Base-by-base conservation (phyloP, 1,139 yeast genomes). In the Debaryomycetaceae sp. region DNA sequence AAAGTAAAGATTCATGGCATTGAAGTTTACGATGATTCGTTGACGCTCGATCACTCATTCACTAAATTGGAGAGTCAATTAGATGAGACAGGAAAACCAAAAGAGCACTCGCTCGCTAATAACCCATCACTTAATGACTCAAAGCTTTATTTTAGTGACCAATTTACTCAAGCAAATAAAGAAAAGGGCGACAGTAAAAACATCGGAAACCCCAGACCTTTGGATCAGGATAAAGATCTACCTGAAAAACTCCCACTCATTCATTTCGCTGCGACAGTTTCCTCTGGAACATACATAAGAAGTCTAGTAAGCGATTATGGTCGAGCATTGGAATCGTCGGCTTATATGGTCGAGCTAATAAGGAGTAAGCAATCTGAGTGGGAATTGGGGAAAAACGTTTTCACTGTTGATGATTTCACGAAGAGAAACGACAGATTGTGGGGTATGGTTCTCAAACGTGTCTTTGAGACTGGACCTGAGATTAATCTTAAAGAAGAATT, bases 201-300 rank as follows among this genome's bases (percentile, higher is more conserved):
- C 9, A 70, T 67, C 15, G 61, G 58, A 3, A 55, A 58, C 30
- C 64, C 72, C 2, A 51, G 40, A 18, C 35, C 51, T 5, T 45
- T 64, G 17, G 53, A 52, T 9, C 63, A 58, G 3, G 61, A 51
- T 5, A 55, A 55, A 28, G 44, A 44, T 1, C 54, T 60, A 31
- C 71, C 70, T 2, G 69, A 58, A 18, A 57, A 56, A 41, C 59
- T 71, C 30, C 96, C 96, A 1, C 51, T 84, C 41, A 53, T 89
- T 30, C 92, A 85, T 52, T 77, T 92, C 49, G 75, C 75, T 9
- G 79, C 95, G 9, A 78, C 79, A 35, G 98, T 92, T 0, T 86
- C 96, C 1, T 88, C 98, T 0, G 99, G 99, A 1, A 92, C 98
- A 0, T 94, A 94, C 54, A 91, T 94, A 37, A 75, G 98, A 49